Conservation (phyloP, 2,329 filamentous ascomycete genomes). For the Zasmidium citrigriseum region DNA sequence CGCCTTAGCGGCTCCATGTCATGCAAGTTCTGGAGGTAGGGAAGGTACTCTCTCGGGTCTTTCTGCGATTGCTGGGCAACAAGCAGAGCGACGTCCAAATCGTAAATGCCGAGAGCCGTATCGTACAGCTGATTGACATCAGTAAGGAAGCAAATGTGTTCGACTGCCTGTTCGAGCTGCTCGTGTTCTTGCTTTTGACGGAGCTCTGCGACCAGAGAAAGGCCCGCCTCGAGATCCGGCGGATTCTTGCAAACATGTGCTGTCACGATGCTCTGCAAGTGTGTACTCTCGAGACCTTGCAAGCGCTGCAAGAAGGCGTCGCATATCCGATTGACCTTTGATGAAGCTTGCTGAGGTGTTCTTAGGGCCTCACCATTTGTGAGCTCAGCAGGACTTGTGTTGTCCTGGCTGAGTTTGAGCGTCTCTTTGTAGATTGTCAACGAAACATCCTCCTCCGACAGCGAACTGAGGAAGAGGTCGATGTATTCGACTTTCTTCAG, state of each 20-base stretch:
- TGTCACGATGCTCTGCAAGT: conserved; percentile 88
- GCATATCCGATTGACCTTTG: conserved; percentile 86
- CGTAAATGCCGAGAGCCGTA: conserved; percentile 84
- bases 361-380: conserved; percentile 12
- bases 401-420: conserved; percentile 47
- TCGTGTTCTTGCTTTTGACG: conserved; percentile 62
- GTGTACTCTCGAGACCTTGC: conserved; percentile 60
- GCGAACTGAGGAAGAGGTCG: conserved; percentile 72
- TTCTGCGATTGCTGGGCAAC: conserved; percentile 96
- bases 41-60: conserved; percentile 91
- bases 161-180: conserved; percentile 82
- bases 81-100: conserved; percentile 83
- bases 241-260: conserved; percentile 92
- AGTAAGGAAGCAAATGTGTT: conserved; percentile 96
- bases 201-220: conserved; percentile 75
- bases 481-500: conserved; percentile 79
- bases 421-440: conserved; percentile 94
- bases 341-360: conserved; percentile 20
- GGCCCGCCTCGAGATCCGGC: conserved; percentile 82
- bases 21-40: conserved; percentile 87
- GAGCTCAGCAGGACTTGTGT: conserved; percentile 18
- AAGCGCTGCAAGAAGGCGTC: conserved; percentile 77
- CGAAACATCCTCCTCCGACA: conserved; percentile 80
- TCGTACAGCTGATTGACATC: conserved; percentile 93
- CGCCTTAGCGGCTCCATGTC: conserved; percentile 69